Percentiles rank a stretch among this genome's conserved stretches.
phyloP scores from a whole-genome alignment of 192 early-diverging fungal species.

The Lunasporangiospora selenospora region DNA sequence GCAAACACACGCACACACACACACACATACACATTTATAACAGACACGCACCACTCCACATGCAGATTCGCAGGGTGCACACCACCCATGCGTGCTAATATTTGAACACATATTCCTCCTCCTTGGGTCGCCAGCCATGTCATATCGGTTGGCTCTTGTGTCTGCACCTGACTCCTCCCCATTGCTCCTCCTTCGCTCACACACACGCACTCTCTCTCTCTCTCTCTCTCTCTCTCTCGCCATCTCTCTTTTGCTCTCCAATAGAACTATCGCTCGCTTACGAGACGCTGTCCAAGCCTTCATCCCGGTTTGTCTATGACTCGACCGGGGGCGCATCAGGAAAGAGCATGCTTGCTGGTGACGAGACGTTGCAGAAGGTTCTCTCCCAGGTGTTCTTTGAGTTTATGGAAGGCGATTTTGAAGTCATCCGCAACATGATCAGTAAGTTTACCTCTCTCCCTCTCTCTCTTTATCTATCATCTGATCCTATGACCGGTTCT shows the following conservation, averaged over 20 bases:
- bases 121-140: too few relatives aligned
- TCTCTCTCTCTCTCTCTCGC: neutral
- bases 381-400: constrained; percentile 64
- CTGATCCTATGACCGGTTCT: neutral
- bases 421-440: constrained; percentile 62
- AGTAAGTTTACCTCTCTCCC: constrained; percentile 46
- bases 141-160: constrained; percentile 10
- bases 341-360: constrained; percentile 43
- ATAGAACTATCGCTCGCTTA: constrained; percentile 60
- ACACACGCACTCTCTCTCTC: constrained; percentile 5
- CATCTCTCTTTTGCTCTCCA: too few relatives aligned
- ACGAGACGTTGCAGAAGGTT: constrained; percentile 61
- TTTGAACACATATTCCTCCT: too few relatives aligned
- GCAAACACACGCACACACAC: too few relatives aligned
- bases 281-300: constrained; percentile 62
- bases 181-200: constrained; percentile 4
- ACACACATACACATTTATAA: too few relatives aligned
- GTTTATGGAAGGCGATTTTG: constrained; percentile 68
- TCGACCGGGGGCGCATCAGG: constrained; percentile 49
- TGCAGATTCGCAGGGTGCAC: too few relatives aligned
- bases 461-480: neutral
- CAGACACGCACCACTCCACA: too few relatives aligned
- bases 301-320: constrained; percentile 60
- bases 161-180: constrained; percentile 6
- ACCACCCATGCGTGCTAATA: too few relatives aligned